Evolutionary conservation across 441 rosid genomes (phyloP), one percentile per base, ranked within the genome.

Genomic region (Manihot esculenta): DNA sequence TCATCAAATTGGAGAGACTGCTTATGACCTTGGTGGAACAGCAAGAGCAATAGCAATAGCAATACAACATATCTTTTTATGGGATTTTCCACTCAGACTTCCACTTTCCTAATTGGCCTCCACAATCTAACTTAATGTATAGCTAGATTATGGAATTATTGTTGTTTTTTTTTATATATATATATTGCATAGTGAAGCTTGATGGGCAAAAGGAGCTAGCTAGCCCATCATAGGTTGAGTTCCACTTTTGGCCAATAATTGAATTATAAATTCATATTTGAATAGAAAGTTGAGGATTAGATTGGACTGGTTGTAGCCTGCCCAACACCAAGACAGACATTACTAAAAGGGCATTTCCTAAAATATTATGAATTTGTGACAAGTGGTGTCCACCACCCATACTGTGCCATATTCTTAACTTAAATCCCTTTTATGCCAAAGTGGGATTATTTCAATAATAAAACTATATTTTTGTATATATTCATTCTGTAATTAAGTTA

Each of bases 221-320:
- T 10, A 26, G 8, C 30, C 42, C 33, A n/a, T n/a, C 4, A 4
- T 30, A 30, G 35, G 35, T 30, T 30, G 35, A 30, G 35, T 35
- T 44, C 83, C 83, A 74, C 83, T 77, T 33, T 10, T 33, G 50
- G 13, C 59, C 58, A 72, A 65, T 72, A 77, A 66, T 72, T 74
- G 62, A 67, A 45, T 63, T 44, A 0, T 62, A 62, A 42, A 62
- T 33, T 62, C 17, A 30, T 38, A 35, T 62, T 9, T 0, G 3
- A 5, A 23, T 12, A 2, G 27, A 51, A 5, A 42, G 17, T 12
- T 62, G 27, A 13, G 30, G 30, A 21, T 38, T 42, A 42, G 33
- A 3, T 62, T 10, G 47, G 18, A 10, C 35, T 42, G 20, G 50
- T 10, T 42, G 9, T 63, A 42, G 5, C 80, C 70, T 73, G n/a